Evolutionary conservation across 129 eudicot species (phyloP).

Genomic region (Chrysanthemum makinoi): DNA sequence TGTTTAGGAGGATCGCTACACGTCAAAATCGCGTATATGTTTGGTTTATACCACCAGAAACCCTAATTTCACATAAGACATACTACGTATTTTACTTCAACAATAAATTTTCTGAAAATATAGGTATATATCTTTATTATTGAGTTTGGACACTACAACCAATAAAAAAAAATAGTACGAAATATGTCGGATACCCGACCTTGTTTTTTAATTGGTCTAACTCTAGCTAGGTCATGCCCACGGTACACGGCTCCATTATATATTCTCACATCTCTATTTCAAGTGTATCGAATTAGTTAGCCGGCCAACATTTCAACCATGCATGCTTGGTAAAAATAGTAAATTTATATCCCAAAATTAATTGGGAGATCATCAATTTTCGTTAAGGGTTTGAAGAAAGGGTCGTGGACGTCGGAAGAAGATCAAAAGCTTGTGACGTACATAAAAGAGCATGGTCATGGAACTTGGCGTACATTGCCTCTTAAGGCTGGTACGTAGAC

Average conservation of each 20-base stretch:
- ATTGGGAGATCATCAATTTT: slow-evolving; percentile 61
- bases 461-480: slow-evolving; percentile 75
- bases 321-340: not conserved
- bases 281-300: not conserved
- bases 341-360: not conserved
- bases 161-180: slow-evolving; percentile 21
- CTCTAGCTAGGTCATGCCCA: slow-evolving; percentile 10
- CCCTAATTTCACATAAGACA: not conserved
- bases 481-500: slow-evolving; percentile 50
- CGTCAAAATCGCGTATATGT: too few relatives aligned
- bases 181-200: slow-evolving; percentile 22
- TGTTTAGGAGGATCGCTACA: too few relatives aligned
- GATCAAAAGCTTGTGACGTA: slow-evolving; percentile 59
- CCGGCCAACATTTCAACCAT: too few relatives aligned
- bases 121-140: slow-evolving; percentile 25
- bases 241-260: slow-evolving; percentile 9
- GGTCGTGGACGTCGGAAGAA: slow-evolving; percentile 70
- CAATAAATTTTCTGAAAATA: slow-evolving; percentile 23
- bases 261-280: slow-evolving; percentile 12
- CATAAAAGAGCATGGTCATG: slow-evolving; percentile 65
- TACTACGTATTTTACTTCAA: not conserved
- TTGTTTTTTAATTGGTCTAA: slow-evolving; percentile 15
- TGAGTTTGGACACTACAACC: slow-evolving; percentile 12
- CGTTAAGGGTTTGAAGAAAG: slow-evolving; percentile 64
- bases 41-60: not conserved